Conservation (phyloP, 495 filamentous ascomycete genomes). For the Neurospora sp. region DNA sequence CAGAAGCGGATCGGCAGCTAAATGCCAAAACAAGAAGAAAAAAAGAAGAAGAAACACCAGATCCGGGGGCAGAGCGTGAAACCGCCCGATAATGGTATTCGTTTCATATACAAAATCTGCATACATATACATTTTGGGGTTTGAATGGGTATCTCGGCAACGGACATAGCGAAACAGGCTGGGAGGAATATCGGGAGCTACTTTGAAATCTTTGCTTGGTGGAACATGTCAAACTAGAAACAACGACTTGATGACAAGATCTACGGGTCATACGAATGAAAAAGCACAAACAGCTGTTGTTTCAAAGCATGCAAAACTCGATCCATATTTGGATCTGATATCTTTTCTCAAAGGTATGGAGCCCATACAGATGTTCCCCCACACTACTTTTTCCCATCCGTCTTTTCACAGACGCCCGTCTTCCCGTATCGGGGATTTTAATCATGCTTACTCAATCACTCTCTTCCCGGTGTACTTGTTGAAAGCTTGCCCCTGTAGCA, state of each 20-base stretch:
- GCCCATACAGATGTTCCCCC: neutral
- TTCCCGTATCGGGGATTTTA: neutral
- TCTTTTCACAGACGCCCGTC: neutral
- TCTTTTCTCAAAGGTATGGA: neutral
- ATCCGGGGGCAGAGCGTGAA: neutral
- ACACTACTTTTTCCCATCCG: neutral
- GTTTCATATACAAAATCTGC: neutral
- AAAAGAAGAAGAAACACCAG: neutral
- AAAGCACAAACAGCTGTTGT: neutral
- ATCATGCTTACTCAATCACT: neutral
- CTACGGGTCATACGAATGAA: neutral
- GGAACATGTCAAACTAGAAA: neutral
- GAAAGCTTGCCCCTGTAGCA: neutral
- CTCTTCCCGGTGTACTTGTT: neutral
- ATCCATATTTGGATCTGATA: neutral
- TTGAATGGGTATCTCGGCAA: neutral
- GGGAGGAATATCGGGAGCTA: neutral
- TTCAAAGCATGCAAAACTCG: neutral
- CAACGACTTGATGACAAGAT: neutral
- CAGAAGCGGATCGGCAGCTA: conserved; percentile 36
- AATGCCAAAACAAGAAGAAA: neutral
- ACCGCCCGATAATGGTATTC: neutral
- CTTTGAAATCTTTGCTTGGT: neutral
- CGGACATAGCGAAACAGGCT: neutral
- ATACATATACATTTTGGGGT: neutral